A percentile compares a stretch with the other conserved stretches of the same genome.
phyloP scores from a whole-genome alignment of 2,329 filamentous ascomycete genomes.

The Nemania serpens region DNA sequence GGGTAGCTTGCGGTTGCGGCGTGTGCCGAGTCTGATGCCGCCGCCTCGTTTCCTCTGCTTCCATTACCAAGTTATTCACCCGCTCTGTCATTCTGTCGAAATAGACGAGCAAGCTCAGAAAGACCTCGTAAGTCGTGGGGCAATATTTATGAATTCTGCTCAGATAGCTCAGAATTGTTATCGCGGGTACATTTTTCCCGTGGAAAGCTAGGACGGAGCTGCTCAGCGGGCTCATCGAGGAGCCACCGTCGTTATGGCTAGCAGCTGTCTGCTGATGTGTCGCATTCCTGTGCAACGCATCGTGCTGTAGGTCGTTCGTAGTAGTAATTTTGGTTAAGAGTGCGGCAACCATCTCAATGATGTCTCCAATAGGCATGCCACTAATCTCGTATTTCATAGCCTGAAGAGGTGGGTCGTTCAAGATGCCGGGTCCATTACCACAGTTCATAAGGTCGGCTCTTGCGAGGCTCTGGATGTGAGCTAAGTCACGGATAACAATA shows the following conservation, averaged over 20 bases:
- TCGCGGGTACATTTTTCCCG: slow-evolving; percentile 96
- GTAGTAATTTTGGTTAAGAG: slow-evolving; percentile 96
- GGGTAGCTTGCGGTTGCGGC: slow-evolving; percentile 31
- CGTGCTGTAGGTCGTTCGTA: slow-evolving; percentile 93
- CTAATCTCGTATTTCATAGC: slow-evolving; percentile 88
- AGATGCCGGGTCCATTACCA: slow-evolving; percentile 52
- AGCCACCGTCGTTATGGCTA: slow-evolving; percentile 48
- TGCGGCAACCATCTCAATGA: slow-evolving; percentile 98
- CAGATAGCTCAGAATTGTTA: slow-evolving; percentile 94
- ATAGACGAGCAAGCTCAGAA: slow-evolving; percentile 91
- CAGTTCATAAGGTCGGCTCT: slow-evolving; percentile 71
- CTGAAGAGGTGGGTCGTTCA: slow-evolving; percentile 56
- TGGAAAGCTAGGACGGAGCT: slow-evolving; percentile 88
- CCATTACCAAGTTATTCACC: slow-evolving; percentile 80
- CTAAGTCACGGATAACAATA: slow-evolving; percentile 85
- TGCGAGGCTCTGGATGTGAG: slow-evolving; percentile 88
- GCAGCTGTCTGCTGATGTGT: slow-evolving; percentile 61
- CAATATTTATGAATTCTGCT: slow-evolving; percentile 98
- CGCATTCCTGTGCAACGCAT: slow-evolving; percentile 78
- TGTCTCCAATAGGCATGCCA: slow-evolving; percentile 93
- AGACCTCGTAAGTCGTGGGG: slow-evolving; percentile 97
- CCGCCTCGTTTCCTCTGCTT: slow-evolving; percentile 61
- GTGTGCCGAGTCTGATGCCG: slow-evolving; percentile 43
- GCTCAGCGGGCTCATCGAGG: slow-evolving; percentile 64
- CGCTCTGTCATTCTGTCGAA: slow-evolving; percentile 99